Evolutionary conservation across 2,329 filamentous ascomycete species (phyloP), one percentile per base, ranked within the genome.

Genomic region (Pseudogymnoascus sp.): DNA sequence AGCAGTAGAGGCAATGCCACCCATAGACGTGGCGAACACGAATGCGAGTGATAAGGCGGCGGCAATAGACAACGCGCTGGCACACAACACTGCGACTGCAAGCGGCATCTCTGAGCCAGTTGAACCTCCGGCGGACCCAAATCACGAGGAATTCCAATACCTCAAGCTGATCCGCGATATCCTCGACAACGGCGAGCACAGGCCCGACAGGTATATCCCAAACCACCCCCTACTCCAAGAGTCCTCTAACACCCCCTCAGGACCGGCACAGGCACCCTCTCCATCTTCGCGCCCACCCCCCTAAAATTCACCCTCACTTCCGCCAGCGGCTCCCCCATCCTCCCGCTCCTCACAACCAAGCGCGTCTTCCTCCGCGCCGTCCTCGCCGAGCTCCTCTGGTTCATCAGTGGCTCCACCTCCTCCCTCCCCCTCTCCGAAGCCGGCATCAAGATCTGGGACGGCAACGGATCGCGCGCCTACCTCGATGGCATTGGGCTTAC

Each of bases 361-460:
- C 92, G 95, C 69, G 95, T 99, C 71, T 98, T 97, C 78, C 84
- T 90, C 34, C 89, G 90, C 66, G 93, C 93, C 71, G 90, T 99
- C 61, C 82, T 98, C 67, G 90, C 88, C 68, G 95, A 99, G 77
- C 87, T 99, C 0, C 87, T 99, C 66, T 99, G 95, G 95, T 99
- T 99, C 78, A 83, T 99, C 69, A 84, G 86, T 51, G 95, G 92
- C 72, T 85, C 81, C 72, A 99, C 95, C 2, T 92, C 90, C 0
- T 93, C 91, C 1, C 78, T 85, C 3, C 80, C 92, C 0, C 86
- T 99, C 2, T 88, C 85, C 65, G 86, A 87, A 11, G 86, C 88
- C 1, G 92, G 92, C 31, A 87, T 99, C 72, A 96, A 96, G 77
- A 99, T 99, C 75, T 99, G 95, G 95, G 95, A 99, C 75, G 93